A percentile compares a stretch with the other conserved stretches of the same genome.
Evolutionary conservation across 352 stramenopile species (phyloP).

Genomic region (Globisporangium emineosum): DNA sequence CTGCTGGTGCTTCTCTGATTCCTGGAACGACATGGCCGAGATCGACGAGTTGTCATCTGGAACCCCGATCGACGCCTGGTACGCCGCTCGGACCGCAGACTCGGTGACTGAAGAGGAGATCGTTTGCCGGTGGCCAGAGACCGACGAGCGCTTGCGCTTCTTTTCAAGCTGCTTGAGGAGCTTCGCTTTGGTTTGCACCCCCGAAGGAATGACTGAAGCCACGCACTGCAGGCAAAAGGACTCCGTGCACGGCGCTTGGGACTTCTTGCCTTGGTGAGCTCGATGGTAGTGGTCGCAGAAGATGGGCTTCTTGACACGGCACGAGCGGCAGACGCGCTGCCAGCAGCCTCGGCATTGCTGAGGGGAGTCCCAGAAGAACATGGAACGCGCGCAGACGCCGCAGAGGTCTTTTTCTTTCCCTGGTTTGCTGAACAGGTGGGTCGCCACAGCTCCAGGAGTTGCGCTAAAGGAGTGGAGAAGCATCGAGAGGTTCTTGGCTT

Average conservation of each 20-base stretch:
- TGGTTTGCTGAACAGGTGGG: constrained; percentile 11
- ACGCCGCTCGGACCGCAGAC: constrained; percentile 22
- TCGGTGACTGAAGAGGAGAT: constrained; percentile 26
- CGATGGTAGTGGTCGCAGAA: constrained; percentile 70
- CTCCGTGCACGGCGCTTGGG: constrained; percentile 52
- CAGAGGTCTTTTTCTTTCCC: constrained; percentile 32
- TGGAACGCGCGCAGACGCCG: constrained; percentile 44
- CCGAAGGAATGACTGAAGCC: constrained; percentile 58
- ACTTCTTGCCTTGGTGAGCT: constrained; percentile 22
- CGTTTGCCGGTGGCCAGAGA: constrained; percentile 31
- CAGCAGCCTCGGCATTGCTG: constrained; percentile 64
- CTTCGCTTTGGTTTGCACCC: constrained; percentile 61
- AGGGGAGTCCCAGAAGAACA: constrained; percentile 68
- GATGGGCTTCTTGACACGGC: constrained; percentile 66
- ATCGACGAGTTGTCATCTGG: constrained; percentile 51
- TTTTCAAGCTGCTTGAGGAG: constrained; percentile 65
- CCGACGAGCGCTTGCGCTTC: constrained; percentile 39
- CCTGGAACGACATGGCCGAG: constrained; percentile 59
- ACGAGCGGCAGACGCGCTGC: constrained; percentile 59
- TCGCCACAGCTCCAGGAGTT: not conserved
- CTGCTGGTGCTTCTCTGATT: constrained; percentile 70
- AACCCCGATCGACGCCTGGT: constrained; percentile 52
- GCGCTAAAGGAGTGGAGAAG: constrained; percentile 35
- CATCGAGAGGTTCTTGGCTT: constrained; percentile 73
- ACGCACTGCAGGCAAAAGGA: constrained; percentile 76